These are phyloP conservation scores for Xylariaceae sp. DNA, from an alignment of 2,329 filamentous ascomycete genomes.

Conservation along the genomic window DNA sequence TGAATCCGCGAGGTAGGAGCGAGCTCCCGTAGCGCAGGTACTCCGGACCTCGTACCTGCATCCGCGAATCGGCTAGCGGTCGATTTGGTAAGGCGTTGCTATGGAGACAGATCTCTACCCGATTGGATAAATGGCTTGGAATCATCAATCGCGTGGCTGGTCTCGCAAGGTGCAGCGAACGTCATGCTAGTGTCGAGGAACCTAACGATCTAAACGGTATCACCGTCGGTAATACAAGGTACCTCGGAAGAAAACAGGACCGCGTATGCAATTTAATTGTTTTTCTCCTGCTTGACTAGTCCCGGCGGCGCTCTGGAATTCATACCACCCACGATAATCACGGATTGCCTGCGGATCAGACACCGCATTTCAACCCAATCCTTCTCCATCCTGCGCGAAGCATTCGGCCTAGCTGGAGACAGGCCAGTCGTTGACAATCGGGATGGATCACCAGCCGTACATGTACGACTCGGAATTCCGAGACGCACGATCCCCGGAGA, in stretches of 20 bases:
- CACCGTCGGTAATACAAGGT: background rate
- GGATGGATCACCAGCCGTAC: conserved; percentile 27
- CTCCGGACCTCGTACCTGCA: background rate
- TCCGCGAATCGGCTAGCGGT: background rate
- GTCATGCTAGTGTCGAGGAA: background rate
- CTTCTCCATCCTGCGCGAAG: conserved; percentile 13
- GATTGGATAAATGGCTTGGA: conserved; percentile 1
- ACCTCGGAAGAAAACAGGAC: background rate
- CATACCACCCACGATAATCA: conserved; percentile 6
- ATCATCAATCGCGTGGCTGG: conserved; percentile 8
- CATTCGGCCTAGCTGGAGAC: conserved; percentile 20
- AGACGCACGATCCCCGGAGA: conserved; percentile 27
- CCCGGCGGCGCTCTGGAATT: conserved; percentile 2
- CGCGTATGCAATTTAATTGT: background rate
- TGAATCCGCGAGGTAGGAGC: no score
- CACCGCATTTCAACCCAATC: conserved; percentile 12
- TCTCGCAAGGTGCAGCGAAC: background rate
- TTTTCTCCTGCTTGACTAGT: background rate
- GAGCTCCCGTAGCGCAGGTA: no score
- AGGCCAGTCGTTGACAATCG: conserved; percentile 27
- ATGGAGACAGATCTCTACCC: conserved; percentile 23
- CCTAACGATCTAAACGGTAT: no score
- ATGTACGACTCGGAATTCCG: conserved; percentile 29
- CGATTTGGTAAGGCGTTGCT: conserved; percentile 22
- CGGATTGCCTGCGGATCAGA: background rate